Conservation (phyloP, 192 early-diverging fungal genomes). For the Dissophora ornata region DNA sequence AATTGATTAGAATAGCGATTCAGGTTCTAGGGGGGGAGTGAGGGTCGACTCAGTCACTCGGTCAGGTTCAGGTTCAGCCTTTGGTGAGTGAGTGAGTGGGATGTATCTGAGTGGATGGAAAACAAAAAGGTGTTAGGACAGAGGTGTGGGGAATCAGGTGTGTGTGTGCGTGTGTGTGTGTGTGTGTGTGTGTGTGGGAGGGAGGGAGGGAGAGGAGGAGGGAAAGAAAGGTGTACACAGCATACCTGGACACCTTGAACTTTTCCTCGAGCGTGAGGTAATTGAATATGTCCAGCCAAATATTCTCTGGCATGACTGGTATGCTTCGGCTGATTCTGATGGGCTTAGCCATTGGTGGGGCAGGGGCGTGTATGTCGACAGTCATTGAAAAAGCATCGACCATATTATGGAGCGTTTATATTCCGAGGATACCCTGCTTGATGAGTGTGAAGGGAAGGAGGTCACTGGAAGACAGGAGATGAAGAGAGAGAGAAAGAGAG, state of each 20-base stretch:
- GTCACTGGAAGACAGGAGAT: background rate
- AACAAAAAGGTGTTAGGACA: too few relatives aligned
- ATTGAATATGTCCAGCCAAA: constrained; percentile 50
- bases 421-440: too few relatives aligned
- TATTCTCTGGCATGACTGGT: constrained; percentile 44
- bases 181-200: too few relatives aligned
- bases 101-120: too few relatives aligned
- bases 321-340: too few relatives aligned
- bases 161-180: too few relatives aligned
- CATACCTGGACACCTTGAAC: constrained; percentile 36
- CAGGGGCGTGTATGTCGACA: background rate
- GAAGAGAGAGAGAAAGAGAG: background rate
- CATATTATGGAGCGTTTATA: too few relatives aligned
- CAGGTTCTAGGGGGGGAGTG: too few relatives aligned
- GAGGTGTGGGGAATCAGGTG: too few relatives aligned
- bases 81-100: too few relatives aligned
- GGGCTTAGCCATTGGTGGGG: constrained; percentile 17
- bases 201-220: background rate
- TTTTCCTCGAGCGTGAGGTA: constrained; percentile 45
- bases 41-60: too few relatives aligned
- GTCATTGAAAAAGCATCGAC: constrained; percentile 9
- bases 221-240: background rate
- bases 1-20: background rate
- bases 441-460: too few relatives aligned
- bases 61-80: constrained; percentile 14